Evolutionary conservation across 2,329 filamentous ascomycete genomes (phyloP), one percentile per base, ranked within the genome.

Genomic region (Aaosphaeria arxii): DNA sequence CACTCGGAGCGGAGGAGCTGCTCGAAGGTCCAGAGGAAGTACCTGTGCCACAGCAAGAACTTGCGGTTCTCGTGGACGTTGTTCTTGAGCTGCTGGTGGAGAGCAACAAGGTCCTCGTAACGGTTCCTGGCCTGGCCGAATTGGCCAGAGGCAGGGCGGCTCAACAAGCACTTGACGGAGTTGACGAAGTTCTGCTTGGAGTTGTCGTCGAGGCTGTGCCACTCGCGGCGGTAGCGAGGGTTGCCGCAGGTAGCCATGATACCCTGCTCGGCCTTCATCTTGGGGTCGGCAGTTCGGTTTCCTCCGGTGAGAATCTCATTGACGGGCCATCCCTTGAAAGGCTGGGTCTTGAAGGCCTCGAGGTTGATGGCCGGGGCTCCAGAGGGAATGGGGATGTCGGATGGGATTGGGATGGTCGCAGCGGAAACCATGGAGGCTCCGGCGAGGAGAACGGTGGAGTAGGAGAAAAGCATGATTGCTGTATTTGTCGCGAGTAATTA

Each of bases 31-130:
- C 74, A 70, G 35, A 66, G 56, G 56, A 63, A 71, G 59, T 73
- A 72, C 35, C 74, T 64, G 61, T 76, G 73, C 73, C 73, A 75
- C 30, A 72, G 56, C 28, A 74, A 56, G 63, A 74, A 74, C 48
- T 68, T 69, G 44, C 52, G 42, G 50, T 62, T 69, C 30, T 52
- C 52, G 48, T 69, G 66, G 2, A 69, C 63, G 43, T 66, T 66
- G 42, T 59, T 59, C 1, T 64, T 69, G 24, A 66, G 49, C 3
- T 43, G 52, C 50, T 69, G 66, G 56, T 69, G 66, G 17, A 69
- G 57, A 29, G 62, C 59, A 32, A 68, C 63, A 11, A 68, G 42
- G 32, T 69, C 66, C 49, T 69, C 66, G 43, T 69, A 69, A 29
- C 63, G 60, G 48, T 58, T 66, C 42, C 40, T 57, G 7, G 66